phyloP scores from a whole-genome alignment of 768 basidiomycete genomes.

The Termitomyces sp. region DNA sequence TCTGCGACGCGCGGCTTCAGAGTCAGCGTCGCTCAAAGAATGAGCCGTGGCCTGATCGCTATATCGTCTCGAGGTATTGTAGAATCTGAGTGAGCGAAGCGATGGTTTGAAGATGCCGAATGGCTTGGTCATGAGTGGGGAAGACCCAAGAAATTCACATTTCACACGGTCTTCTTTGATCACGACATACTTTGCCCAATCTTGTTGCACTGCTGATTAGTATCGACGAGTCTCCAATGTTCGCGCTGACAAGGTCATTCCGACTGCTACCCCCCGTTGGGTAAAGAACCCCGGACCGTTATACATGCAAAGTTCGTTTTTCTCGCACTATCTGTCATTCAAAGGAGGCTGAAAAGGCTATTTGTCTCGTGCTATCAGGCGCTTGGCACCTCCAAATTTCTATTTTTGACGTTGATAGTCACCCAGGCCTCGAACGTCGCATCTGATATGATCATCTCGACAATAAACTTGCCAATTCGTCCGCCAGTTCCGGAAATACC shows the following conservation, averaged over 20 bases:
- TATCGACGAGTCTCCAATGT: too few species aligned
- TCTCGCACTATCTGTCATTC: not conserved
- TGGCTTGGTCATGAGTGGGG: constrained; percentile 15
- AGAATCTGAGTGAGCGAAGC: constrained; percentile 1
- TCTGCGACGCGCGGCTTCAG: constrained; percentile 43
- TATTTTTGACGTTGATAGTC: not conserved
- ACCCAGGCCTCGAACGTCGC: not conserved
- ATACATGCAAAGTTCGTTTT: not conserved
- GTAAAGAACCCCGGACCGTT: not conserved
- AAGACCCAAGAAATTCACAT: not conserved
- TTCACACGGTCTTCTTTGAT: not conserved
- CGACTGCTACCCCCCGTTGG: not conserved
- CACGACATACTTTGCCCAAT: not conserved
- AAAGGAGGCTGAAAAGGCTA: not conserved
- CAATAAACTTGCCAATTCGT: not conserved
- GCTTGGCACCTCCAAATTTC: not conserved
- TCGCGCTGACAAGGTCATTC: too few species aligned
- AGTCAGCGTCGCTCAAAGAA: constrained; percentile 23
- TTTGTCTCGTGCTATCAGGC: not conserved
- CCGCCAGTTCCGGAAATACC: not conserved
- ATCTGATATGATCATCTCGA: not conserved
- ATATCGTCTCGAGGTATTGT: not conserved
- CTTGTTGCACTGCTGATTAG: too few species aligned
- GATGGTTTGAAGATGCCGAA: constrained; percentile 7
- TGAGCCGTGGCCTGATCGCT: constrained; percentile 8